These are phyloP conservation scores for Neohortaea acidophila DNA, from an alignment of 495 filamentous ascomycete species.

Conservation along the genomic window DNA sequence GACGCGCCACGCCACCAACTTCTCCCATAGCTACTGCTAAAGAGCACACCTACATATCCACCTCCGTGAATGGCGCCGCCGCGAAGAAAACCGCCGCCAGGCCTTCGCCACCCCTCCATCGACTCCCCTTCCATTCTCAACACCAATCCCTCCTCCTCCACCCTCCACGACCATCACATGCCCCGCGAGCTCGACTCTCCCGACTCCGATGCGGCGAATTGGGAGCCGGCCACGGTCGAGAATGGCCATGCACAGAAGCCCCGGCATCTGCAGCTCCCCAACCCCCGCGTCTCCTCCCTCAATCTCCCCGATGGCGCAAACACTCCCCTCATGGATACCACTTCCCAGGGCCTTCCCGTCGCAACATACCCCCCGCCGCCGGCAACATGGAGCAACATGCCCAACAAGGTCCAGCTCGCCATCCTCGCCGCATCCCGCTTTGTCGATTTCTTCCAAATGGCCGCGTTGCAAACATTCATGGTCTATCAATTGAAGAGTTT, in stretches of 20 bases:
- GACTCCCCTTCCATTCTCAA: too few relatives aligned
- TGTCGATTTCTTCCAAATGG: conserved; percentile 36
- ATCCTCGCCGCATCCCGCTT: conserved; percentile 36
- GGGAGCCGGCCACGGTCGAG: conserved; percentile 13
- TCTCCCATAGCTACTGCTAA: too few relatives aligned
- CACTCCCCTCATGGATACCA: conserved; percentile 1
- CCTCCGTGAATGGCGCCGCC: too few relatives aligned
- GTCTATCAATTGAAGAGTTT: conserved; percentile 33
- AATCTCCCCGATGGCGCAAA: conserved; percentile 6
- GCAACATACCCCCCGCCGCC: conserved; percentile 6
- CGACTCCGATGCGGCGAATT: conserved; percentile 3
- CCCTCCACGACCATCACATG: too few relatives aligned
- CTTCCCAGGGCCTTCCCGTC: conserved; percentile 3
- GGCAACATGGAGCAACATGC: conserved; percentile 22
- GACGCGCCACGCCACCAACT: too few relatives aligned
- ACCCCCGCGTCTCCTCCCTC: neutral
- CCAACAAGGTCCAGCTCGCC: conserved; percentile 31
- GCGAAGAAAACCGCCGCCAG: too few relatives aligned
- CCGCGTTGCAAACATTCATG: conserved; percentile 45
- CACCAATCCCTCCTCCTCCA: too few relatives aligned
- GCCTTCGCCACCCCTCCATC: too few relatives aligned
- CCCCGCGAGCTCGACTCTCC: neutral
- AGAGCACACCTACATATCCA: too few relatives aligned
- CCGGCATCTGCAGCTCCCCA: neutral
- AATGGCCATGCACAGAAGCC: conserved; percentile 12